These are phyloP conservation scores for Byssochlamys sp. DNA, from an alignment of 2,329 filamentous ascomycete species.

Conservation along the genomic window DNA sequence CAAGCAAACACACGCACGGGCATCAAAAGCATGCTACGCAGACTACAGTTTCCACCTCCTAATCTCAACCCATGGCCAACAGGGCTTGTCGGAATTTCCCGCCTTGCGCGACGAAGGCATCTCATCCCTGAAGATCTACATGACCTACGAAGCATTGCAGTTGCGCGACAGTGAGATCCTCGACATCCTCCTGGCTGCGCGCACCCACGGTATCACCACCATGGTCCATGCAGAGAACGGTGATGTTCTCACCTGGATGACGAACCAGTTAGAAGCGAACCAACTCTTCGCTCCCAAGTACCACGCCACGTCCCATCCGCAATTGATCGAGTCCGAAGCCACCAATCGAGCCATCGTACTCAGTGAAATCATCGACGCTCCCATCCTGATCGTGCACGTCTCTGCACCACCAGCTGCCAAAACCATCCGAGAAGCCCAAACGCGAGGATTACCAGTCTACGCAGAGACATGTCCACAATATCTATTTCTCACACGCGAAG, in stretches of 20 bases:
- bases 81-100: conserved; percentile 30
- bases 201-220: conserved; percentile 34
- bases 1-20: conserved; percentile 34
- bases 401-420: conserved; percentile 39
- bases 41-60: conserved; percentile 47
- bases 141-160: conserved; percentile 38
- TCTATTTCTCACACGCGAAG: conserved; percentile 42
- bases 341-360: conserved; percentile 43
- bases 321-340: conserved; percentile 36
- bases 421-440: conserved; percentile 44
- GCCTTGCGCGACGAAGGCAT: conserved; percentile 30
- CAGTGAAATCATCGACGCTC: conserved; percentile 41
- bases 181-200: conserved; percentile 33
- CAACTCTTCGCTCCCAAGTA: conserved; percentile 30
- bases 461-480: conserved; percentile 53
- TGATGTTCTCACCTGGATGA: conserved; percentile 34
- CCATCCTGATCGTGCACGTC: conserved; percentile 47
- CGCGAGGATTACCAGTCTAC: conserved; percentile 42
- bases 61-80: conserved; percentile 20
- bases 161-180: conserved; percentile 34
- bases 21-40: conserved; percentile 37
- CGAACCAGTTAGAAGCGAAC: conserved; percentile 27
- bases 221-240: conserved; percentile 34
- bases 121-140: conserved; percentile 39
- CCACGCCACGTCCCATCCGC: conserved; percentile 34